Conservation (phyloP, 345 rosid genomes). For the Pistacia integerrima region DNA sequence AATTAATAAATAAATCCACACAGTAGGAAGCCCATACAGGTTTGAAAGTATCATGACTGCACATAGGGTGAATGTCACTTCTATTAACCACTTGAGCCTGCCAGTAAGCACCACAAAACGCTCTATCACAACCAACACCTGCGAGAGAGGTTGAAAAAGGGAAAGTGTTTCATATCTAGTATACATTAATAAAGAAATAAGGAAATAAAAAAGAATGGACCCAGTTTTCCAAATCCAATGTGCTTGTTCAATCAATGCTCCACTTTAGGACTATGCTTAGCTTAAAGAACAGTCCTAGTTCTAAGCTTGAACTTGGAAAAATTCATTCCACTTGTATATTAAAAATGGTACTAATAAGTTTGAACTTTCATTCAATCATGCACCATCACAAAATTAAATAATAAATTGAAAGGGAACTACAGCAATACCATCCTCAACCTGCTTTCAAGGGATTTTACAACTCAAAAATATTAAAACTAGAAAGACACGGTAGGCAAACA, state of each 20-base stretch:
- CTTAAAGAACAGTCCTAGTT: background rate
- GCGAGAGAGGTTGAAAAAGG: slow-evolving; percentile 25
- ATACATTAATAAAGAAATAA: background rate
- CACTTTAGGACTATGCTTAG: too few species aligned
- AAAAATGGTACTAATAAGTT: background rate
- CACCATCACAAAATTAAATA: background rate
- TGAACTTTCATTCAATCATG: background rate
- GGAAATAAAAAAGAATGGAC: background rate
- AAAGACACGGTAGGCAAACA: background rate
- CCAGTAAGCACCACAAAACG: slow-evolving; percentile 93
- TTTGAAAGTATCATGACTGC: slow-evolving; percentile 60
- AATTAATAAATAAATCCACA: background rate
- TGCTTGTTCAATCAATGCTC: too few species aligned
- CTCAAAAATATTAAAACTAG: background rate
- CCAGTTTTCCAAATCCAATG: background rate
- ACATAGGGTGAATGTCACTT: slow-evolving; percentile 45
- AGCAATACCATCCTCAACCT: background rate
- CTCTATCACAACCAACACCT: slow-evolving; percentile 91
- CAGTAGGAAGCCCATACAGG: slow-evolving; percentile 43
- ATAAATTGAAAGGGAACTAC: slow-evolving; percentile 1
- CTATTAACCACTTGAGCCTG: slow-evolving; percentile 48
- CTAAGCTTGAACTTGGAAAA: background rate
- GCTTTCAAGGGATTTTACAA: background rate
- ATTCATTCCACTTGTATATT: background rate
- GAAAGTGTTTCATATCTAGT: slow-evolving; percentile 4